These are phyloP conservation scores for Naganishia cerealis DNA, from an alignment of 1,284 basidiomycete genomes.

Conservation along the genomic window DNA sequence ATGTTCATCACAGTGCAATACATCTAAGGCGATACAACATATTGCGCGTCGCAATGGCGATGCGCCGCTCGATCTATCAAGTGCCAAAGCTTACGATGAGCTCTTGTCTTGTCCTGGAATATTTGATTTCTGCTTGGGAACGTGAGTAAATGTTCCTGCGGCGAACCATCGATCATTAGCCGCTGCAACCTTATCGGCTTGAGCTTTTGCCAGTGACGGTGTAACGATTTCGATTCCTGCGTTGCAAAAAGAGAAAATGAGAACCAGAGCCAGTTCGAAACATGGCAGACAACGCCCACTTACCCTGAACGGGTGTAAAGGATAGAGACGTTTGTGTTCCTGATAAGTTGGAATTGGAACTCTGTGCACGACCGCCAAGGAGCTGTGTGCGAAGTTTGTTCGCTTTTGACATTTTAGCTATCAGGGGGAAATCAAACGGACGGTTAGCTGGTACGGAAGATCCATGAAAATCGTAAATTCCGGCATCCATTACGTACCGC, in stretches of 20 bases:
- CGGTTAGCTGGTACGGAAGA: neutral
- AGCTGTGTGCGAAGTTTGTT: slow-evolving; percentile 87
- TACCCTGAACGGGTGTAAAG: slow-evolving; percentile 94
- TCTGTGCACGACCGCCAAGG: slow-evolving; percentile 64
- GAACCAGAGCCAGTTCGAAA: slow-evolving; percentile 30
- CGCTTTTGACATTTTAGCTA: slow-evolving; percentile 93
- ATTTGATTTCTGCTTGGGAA: slow-evolving; percentile 48
- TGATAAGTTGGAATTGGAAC: slow-evolving; percentile 59
- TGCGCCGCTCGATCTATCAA: no score
- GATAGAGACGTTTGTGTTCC: slow-evolving; percentile 88
- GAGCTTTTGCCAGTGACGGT: slow-evolving; percentile 65
- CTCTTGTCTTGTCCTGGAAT: slow-evolving; percentile 46
- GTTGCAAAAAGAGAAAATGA: slow-evolving; percentile 10
- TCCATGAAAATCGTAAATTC: neutral
- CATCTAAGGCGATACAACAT: neutral
- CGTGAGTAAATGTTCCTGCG: slow-evolving; percentile 69
- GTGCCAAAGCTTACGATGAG: neutral
- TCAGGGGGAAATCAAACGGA: slow-evolving; percentile 25
- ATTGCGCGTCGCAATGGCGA: neutral
- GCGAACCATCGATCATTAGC: slow-evolving; percentile 92
- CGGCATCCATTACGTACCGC: slow-evolving; percentile 41
- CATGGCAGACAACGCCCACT: slow-evolving; percentile 39
- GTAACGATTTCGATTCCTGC: slow-evolving; percentile 85
- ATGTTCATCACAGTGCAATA: neutral
- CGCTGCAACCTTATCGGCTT: slow-evolving; percentile 69